Evolutionary conservation across 2,329 filamentous ascomycete genomes (phyloP).

Genomic region (Cladosporium sp.): DNA sequence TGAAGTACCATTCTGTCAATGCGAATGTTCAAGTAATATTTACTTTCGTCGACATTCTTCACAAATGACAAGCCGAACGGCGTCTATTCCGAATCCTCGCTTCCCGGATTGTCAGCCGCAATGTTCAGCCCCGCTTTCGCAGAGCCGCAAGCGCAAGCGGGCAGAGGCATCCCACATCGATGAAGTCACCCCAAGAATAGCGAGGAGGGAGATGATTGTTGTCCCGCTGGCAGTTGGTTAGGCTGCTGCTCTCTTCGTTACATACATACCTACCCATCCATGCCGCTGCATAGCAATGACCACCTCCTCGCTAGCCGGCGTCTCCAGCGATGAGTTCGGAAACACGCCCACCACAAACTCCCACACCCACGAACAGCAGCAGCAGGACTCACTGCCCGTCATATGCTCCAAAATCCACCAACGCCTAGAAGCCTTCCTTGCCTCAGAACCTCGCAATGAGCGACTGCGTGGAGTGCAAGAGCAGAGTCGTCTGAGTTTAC

Average conservation of each 20-base stretch:
- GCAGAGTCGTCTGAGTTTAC: slow-evolving; percentile 68
- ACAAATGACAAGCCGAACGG: too few relatives aligned
- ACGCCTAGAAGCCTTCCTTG: slow-evolving; percentile 63
- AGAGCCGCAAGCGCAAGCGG: background rate
- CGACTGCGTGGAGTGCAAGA: slow-evolving; percentile 62
- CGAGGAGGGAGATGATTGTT: background rate
- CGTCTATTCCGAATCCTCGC: too few relatives aligned
- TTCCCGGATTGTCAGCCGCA: too few relatives aligned
- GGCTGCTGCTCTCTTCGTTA: background rate
- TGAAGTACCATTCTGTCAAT: too few relatives aligned
- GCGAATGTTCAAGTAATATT: too few relatives aligned
- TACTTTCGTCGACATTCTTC: too few relatives aligned
- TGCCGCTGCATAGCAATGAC: slow-evolving; percentile 11
- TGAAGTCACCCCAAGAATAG: slow-evolving; percentile 1
- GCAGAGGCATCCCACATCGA: slow-evolving; percentile 1
- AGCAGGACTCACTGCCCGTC: slow-evolving; percentile 2
- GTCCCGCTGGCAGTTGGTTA: background rate
- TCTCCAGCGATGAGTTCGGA: slow-evolving; percentile 9
- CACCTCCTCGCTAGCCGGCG: slow-evolving; percentile 6
- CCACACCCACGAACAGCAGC: too few relatives aligned
- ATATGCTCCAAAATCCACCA: slow-evolving; percentile 50
- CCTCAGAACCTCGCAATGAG: slow-evolving; percentile 51
- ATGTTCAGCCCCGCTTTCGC: background rate
- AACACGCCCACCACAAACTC: slow-evolving; percentile 1
- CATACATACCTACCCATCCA: background rate